Base-by-base conservation (phyloP, 306 rosid species). In the Citrullus amarus region DNA sequence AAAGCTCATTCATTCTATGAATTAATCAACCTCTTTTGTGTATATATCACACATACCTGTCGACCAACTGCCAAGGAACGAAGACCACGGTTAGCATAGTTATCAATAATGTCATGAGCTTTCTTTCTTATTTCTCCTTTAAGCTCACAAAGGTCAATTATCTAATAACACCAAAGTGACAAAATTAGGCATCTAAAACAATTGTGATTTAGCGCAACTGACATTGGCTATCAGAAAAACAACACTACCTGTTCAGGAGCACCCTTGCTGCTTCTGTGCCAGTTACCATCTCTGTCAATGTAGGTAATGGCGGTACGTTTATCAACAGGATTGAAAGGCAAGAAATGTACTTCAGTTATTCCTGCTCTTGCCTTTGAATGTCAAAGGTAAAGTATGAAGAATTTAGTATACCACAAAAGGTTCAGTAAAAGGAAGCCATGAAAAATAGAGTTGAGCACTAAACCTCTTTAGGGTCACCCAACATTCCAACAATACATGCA, bases 191-290 rank as follows among this genome's bases (percentile, higher is more conserved):
- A 76, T 75, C 61, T 74, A 6, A 54, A 53, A 34, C 30, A 74
- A 54, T 17, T 34, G 48, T 17, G 46, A 34, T 53, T 53, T 32
- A 53, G 17, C 14, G 6, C 18, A 74, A 74, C 30, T 9, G 32
- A 11, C 28, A 51, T 32, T 16, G 48, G 18, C 43, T 54, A 54
- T 16, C 28, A 74, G 30, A 72, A 32, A 46, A 34, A 54, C 18
- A 30, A 54, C 48, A 78, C 80, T 81, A 93, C 98, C 87, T 93
- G 97, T 78, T 93, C 98, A 63, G 98, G 98, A 54, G 98, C 98
- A 82, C 98, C 98, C 82, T 93, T 93, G 92, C 97, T 91, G 79
- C 91, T 81, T 79, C 98, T 79, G 79, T 90, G 87, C 96, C 98
- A 91, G 68, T 87, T 43, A 9, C 91, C 91, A 3, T 88, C 9